Base-by-base conservation (phyloP, 2,329 filamentous ascomycete species). In the Fusarium veterinarium region DNA sequence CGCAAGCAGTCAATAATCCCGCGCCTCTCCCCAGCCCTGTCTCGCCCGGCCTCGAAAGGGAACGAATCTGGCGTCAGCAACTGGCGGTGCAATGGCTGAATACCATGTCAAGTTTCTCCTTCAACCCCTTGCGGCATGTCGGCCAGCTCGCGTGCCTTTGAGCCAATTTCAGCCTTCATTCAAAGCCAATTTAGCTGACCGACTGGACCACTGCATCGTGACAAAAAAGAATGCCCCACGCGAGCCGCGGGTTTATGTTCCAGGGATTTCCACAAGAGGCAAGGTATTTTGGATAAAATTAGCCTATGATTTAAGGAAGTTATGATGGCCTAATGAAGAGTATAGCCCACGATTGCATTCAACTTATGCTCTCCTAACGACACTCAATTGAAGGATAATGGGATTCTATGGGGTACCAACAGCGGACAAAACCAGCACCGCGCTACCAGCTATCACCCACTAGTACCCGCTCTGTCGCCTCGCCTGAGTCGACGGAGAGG, bases 11-110 rank as follows among this genome's bases (percentile, higher is more conserved):
- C 48, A 71, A 68, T 59, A 60, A 68, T 68, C 62, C 58, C 59
- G 57, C 68, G 55, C 64, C 61, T 74, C 40, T 55, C 56, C 45
- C 63, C 67, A 72, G 71, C 71, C 71, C 57, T 72, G 67, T 73
- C 55, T 59, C 61, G 63, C 71, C 66, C 59, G 57, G 42, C 67
- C 59, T 64, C 42, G 30, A 35, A 55, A 40, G 38, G 44, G 45
- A 67, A 55, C 28, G 45, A 49, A 14, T 23, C 40, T 37, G 40
- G 42, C 33, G 31, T 52, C 33, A 71, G 52, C 60, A 72, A 59
- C 56, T 67, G 55, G 56, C 44, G 63, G 53, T 57, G 58, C 66
- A 41, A 33, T 73, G 33, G 41, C 56, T 52, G 38, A 25, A 51
- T 61, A 56, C 42, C 52, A 53, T 61, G 62, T 59, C 65, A 48